phyloP scores from a whole-genome alignment of 441 rosid species.

The Populus hybrid region DNA sequence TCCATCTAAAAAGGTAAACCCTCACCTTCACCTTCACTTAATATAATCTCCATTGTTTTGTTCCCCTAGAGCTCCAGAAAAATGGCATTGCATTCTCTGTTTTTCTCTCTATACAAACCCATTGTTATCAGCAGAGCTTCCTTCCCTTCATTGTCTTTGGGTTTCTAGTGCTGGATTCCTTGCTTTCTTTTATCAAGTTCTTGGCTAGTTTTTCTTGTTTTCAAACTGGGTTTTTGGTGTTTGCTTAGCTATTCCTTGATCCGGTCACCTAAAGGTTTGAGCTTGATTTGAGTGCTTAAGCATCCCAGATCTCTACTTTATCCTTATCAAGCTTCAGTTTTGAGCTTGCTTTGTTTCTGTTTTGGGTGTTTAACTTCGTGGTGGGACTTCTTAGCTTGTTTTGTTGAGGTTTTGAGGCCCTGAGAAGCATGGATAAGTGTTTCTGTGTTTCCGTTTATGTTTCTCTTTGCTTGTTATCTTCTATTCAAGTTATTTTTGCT shows the following conservation, averaged over 20 bases:
- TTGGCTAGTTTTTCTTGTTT: constrained; percentile 1
- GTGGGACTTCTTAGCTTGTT: background rate
- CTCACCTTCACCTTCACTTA: background rate
- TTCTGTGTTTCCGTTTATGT: constrained; percentile 23
- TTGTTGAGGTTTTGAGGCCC: constrained; percentile 17
- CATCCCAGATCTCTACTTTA: constrained; percentile 7
- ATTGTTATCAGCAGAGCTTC: background rate
- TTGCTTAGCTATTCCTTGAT: background rate
- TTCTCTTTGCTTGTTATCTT: constrained; percentile 31
- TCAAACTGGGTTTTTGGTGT: constrained; percentile 7
- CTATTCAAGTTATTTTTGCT: constrained; percentile 33
- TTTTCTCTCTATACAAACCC: background rate
- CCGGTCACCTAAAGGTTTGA: background rate
- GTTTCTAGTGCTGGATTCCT: background rate
- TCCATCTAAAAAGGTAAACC: background rate
- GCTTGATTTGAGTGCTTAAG: background rate
- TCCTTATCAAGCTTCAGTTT: background rate
- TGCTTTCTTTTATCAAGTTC: background rate
- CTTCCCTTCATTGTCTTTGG: background rate
- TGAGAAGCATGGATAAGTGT: constrained; percentile 33
- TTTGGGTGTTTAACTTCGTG: background rate
- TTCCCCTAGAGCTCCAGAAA: background rate
- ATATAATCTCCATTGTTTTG: background rate
- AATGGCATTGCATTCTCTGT: constrained; percentile 2
- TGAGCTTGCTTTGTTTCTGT: no score